Evolutionary conservation across 2,329 filamentous ascomycete species (phyloP).

Genomic region (Tricladium varicosporioides): DNA sequence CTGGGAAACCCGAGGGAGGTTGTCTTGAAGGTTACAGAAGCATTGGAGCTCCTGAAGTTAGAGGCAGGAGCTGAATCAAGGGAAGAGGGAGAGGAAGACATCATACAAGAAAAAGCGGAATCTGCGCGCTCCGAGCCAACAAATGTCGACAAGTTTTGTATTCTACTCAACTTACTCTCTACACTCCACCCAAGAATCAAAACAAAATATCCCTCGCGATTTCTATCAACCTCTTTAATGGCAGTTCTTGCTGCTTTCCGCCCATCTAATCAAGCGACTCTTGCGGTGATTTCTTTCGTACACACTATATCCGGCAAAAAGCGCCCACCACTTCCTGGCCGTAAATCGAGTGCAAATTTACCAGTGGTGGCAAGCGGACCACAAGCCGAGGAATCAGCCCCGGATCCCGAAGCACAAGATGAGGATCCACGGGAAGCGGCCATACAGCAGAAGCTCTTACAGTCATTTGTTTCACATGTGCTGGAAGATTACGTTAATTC

Average conservation of each 20-base stretch:
- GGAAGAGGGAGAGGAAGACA: conserved; percentile 19
- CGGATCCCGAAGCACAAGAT: conserved; percentile 57
- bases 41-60: conserved; percentile 58
- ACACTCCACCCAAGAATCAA: conserved; percentile 73
- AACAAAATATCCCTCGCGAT: conserved; percentile 75
- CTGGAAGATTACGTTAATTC: conserved; percentile 70
- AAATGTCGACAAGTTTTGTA: conserved; percentile 56
- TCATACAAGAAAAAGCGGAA: conserved; percentile 19
- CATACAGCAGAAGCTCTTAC: conserved; percentile 63
- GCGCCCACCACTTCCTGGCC: conserved; percentile 59
- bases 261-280: conserved; percentile 63
- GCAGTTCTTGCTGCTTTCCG: conserved; percentile 67
- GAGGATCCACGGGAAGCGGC: conserved; percentile 58
- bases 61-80: conserved; percentile 38
- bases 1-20: conserved; percentile 80
- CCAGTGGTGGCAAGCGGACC: conserved; percentile 52
- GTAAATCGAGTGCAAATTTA: conserved; percentile 56
- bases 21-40: conserved; percentile 76
- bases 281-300: conserved; percentile 68
- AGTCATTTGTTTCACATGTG: conserved; percentile 76
- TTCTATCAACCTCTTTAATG: conserved; percentile 73
- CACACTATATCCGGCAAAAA: conserved; percentile 67
- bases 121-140: conserved; percentile 23
- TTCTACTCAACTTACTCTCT: conserved; percentile 67
- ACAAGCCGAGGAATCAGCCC: conserved; percentile 44